Percentiles rank a stretch among this genome's conserved stretches.
Evolutionary conservation across 2,329 filamentous ascomycete species (phyloP).

Genomic region (Monosporascus cannonballus): DNA sequence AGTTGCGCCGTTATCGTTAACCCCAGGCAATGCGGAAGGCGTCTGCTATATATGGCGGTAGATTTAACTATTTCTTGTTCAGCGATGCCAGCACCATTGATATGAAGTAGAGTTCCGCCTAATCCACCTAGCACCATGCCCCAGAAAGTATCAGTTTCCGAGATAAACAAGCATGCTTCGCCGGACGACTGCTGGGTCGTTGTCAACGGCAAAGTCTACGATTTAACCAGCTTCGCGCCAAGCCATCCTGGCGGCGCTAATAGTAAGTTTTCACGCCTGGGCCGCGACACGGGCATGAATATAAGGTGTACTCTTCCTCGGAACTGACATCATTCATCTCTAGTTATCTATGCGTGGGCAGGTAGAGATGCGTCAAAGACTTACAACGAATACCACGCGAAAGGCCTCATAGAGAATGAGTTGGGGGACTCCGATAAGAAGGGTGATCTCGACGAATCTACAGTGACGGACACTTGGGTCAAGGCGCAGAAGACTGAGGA

Average conservation of each 20-base stretch:
- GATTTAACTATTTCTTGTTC: too few relatives aligned
- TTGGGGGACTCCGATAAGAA: not conserved
- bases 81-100: too few relatives aligned
- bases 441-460: not conserved
- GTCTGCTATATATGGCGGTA: too few relatives aligned
- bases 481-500: not conserved
- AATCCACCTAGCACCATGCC: not conserved
- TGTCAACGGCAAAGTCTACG: conserved; percentile 7
- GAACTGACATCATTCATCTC: not conserved
- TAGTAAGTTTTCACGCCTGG: not conserved
- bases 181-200: conserved; percentile 10
- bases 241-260: conserved; percentile 8
- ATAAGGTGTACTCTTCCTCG: not conserved
- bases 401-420: not conserved
- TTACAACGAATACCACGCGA: not conserved
- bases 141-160: not conserved
- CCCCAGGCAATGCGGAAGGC: too few relatives aligned
- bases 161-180: conserved; percentile 4
- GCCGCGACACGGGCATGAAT: too few relatives aligned
- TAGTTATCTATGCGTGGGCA: not conserved
- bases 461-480: not conserved
- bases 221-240: conserved; percentile 8
- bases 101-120: too few relatives aligned
- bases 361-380: not conserved
- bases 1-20: too few relatives aligned